A percentile compares a stretch with the other conserved stretches of the same genome.
phyloP scores from a whole-genome alignment of 2,329 filamentous ascomycete genomes.

The Gnomoniopsis sp. region DNA sequence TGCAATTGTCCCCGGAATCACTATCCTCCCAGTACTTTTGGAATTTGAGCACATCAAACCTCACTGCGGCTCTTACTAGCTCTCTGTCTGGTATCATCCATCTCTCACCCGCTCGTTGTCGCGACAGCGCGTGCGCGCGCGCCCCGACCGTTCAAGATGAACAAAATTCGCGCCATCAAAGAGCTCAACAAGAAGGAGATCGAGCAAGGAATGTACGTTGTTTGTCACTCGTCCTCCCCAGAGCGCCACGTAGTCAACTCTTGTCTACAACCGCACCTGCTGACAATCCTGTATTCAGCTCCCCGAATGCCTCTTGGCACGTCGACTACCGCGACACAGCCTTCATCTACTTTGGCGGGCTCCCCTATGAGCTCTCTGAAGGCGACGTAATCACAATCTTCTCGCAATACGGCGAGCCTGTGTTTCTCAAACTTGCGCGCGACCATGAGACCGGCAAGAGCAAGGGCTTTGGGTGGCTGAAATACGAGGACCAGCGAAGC shows the following conservation, averaged over 20 bases:
- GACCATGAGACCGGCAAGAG: conserved; percentile 97
- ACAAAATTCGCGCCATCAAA: conserved; percentile 88
- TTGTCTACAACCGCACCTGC: conserved; percentile 21
- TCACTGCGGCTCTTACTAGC: too few relatives aligned
- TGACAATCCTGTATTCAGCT: conserved; percentile 41
- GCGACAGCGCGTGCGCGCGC: background rate
- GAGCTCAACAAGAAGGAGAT: conserved; percentile 93
- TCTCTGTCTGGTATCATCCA: background rate
- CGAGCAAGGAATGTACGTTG: conserved; percentile 75
- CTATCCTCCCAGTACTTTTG: too few relatives aligned
- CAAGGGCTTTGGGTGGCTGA: conserved; percentile 91
- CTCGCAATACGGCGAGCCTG: conserved; percentile 93
- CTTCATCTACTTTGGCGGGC: conserved; percentile 91
- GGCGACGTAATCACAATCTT: conserved; percentile 96
- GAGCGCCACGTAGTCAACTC: background rate
- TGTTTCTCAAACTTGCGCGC: conserved; percentile 85
- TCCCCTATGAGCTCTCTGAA: conserved; percentile 89
- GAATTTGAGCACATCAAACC: too few relatives aligned
- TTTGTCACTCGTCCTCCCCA: background rate
- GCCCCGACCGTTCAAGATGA: conserved; percentile 58
- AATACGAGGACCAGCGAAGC: conserved; percentile 97
- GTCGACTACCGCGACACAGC: conserved; percentile 94
- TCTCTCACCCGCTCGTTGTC: background rate
- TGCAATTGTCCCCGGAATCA: too few relatives aligned
- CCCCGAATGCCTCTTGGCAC: conserved; percentile 90